Evolutionary conservation across 23 red algal species (phyloP).

Genomic region (Gracilariopsis chorda): DNA sequence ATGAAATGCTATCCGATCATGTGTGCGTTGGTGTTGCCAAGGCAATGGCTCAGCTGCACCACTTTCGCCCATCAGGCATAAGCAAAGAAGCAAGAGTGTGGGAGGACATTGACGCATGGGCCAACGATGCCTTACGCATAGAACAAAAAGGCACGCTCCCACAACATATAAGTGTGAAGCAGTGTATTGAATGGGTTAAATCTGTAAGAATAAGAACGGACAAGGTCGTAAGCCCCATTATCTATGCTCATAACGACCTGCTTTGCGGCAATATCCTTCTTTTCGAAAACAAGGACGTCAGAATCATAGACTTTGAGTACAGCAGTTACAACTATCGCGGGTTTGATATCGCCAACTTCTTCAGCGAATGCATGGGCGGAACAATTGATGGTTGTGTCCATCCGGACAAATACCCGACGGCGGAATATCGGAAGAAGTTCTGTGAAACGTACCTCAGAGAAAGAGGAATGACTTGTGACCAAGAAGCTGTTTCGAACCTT

Average conservation of each 20-base stretch:
- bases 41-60: constrained; percentile 55
- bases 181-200: neutral
- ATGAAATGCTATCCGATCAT: constrained; percentile 46
- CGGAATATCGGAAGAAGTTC: constrained; percentile 5
- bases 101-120: constrained; percentile 22
- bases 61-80: constrained; percentile 23
- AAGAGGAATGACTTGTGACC: neutral
- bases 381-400: constrained; percentile 29
- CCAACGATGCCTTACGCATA: neutral
- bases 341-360: constrained; percentile 80
- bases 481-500: constrained; percentile 1
- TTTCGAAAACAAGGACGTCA: neutral
- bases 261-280: constrained; percentile 61
- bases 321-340: constrained; percentile 57
- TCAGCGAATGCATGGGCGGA: constrained; percentile 69
- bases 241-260: constrained; percentile 67
- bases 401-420: constrained; percentile 30
- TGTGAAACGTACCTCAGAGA: constrained; percentile 44
- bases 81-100: neutral
- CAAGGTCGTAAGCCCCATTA: constrained; percentile 6
- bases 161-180: neutral
- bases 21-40: constrained; percentile 40
- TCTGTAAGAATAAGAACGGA: neutral
- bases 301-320: constrained; percentile 75
- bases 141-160: neutral